phyloP scores from a whole-genome alignment of 768 basidiomycete genomes.

The Hemileccinum rubropunctum region DNA sequence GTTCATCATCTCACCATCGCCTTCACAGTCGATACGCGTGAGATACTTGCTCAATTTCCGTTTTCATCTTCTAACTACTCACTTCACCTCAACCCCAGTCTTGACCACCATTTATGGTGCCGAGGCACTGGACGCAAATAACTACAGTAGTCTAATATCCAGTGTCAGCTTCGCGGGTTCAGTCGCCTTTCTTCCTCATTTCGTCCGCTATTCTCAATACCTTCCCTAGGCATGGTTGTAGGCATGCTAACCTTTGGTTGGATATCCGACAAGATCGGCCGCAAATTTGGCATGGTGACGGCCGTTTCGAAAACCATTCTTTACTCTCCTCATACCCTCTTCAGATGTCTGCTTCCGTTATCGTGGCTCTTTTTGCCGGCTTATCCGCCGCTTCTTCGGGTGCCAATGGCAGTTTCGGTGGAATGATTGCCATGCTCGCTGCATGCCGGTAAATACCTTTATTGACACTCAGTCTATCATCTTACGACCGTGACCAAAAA shows the following conservation, averaged over 20 bases:
- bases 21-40: conserved; percentile 63
- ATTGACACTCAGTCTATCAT: neutral
- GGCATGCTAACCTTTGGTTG: conserved; percentile 85
- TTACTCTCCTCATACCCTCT: conserved; percentile 12
- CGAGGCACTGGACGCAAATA: conserved; percentile 44
- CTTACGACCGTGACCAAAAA: conserved; percentile 23
- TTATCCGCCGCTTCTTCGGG: conserved; percentile 84
- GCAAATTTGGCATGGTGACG: conserved; percentile 83
- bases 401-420: conserved; percentile 64
- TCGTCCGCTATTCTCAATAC: conserved; percentile 61
- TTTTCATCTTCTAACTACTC: neutral
- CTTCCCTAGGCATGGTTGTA: conserved; percentile 76
- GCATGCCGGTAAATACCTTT: conserved; percentile 60
- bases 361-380: conserved; percentile 80
- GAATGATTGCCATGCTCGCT: conserved; percentile 73
- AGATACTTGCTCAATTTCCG: conserved; percentile 18
- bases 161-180: conserved; percentile 82
- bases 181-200: conserved; percentile 59
- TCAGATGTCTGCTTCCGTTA: conserved; percentile 78
- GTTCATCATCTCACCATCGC: neutral
- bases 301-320: neutral
- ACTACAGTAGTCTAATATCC: conserved; percentile 62
- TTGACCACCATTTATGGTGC: conserved; percentile 68
- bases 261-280: conserved; percentile 81
- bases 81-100: conserved; percentile 40